phyloP scores from a whole-genome alignment of 2,329 filamentous ascomycete species.

The Colletotrichum siamense region DNA sequence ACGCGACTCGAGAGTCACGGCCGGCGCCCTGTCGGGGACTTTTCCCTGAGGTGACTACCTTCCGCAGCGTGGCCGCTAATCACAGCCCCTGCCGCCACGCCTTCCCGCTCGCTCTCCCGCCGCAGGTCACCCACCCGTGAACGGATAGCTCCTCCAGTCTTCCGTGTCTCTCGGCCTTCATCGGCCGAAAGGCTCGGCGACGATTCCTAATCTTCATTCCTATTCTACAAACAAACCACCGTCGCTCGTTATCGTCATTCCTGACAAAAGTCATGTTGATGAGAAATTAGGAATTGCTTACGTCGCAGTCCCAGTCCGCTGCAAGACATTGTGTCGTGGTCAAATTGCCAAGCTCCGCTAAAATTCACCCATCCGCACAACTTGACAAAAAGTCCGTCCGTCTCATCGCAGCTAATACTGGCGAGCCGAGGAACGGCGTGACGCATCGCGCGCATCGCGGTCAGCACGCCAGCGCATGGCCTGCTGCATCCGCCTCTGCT shows the following conservation, averaged over 20 bases:
- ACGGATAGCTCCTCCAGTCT: neutral
- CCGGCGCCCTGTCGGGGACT: constrained; percentile 1
- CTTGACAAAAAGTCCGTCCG: constrained; percentile 8
- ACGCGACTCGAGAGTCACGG: neutral
- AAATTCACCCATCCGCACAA: neutral
- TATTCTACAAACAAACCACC: neutral
- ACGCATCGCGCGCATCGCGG: neutral
- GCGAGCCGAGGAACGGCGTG: neutral
- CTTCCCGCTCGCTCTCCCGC: constrained; percentile 6
- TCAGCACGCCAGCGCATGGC: neutral
- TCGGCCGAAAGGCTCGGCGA: constrained; percentile 4
- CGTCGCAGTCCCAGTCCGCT: neutral
- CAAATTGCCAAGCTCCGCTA: neutral
- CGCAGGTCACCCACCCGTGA: neutral
- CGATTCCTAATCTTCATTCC: neutral
- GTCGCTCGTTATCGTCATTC: neutral
- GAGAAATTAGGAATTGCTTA: neutral
- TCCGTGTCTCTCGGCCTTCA: neutral
- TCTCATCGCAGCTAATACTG: neutral
- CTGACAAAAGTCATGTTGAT: neutral
- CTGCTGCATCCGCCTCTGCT: neutral
- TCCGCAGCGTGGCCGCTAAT: neutral
- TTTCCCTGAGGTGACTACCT: neutral
- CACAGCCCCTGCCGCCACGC: neutral
- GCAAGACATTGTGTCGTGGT: neutral